phyloP scores from a whole-genome alignment of 2,329 filamentous ascomycete genomes.

The Pseudomassariella vexata region DNA sequence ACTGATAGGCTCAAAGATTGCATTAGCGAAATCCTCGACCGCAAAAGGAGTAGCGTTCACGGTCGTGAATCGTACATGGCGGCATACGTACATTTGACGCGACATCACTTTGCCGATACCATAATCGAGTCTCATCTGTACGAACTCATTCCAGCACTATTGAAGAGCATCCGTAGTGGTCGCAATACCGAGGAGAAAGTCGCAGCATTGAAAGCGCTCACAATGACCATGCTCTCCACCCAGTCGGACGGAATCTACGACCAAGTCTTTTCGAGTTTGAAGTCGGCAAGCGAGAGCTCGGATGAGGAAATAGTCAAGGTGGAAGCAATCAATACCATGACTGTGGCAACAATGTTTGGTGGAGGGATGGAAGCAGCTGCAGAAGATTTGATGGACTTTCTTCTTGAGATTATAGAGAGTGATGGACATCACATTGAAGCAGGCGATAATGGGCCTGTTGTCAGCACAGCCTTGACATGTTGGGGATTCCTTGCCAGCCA shows the following conservation, averaged over 20 bases:
- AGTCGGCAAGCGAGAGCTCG: conserved; percentile 60
- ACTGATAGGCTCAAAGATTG: conserved; percentile 57
- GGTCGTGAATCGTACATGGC: conserved; percentile 61
- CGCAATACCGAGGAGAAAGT: conserved; percentile 63
- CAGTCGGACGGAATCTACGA: conserved; percentile 63
- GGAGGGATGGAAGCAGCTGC: conserved; percentile 65
- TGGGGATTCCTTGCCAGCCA: conserved; percentile 79
- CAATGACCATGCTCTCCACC: conserved; percentile 63
- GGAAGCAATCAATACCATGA: conserved; percentile 67
- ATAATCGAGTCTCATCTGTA: conserved; percentile 52
- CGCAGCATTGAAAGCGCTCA: conserved; percentile 66
- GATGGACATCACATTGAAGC: conserved; percentile 71
- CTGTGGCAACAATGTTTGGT: conserved; percentile 68
- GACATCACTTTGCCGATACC: conserved; percentile 60
- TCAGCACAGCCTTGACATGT: conserved; percentile 67
- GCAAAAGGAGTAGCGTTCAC: conserved; percentile 71
- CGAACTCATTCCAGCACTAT: conserved; percentile 60
- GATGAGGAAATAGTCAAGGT: conserved; percentile 59
- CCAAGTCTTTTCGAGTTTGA: conserved; percentile 50
- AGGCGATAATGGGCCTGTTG: conserved; percentile 62
- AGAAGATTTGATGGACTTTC: conserved; percentile 66
- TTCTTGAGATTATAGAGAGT: conserved; percentile 72
- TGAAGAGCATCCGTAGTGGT: conserved; percentile 66
- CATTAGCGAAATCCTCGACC: conserved; percentile 64
- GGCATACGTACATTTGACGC: conserved; percentile 59